Percentiles rank a stretch among this genome's conserved stretches.
Evolutionary conservation across 257 asterid species (phyloP).

Genomic region (Osmanthus fragrans): DNA sequence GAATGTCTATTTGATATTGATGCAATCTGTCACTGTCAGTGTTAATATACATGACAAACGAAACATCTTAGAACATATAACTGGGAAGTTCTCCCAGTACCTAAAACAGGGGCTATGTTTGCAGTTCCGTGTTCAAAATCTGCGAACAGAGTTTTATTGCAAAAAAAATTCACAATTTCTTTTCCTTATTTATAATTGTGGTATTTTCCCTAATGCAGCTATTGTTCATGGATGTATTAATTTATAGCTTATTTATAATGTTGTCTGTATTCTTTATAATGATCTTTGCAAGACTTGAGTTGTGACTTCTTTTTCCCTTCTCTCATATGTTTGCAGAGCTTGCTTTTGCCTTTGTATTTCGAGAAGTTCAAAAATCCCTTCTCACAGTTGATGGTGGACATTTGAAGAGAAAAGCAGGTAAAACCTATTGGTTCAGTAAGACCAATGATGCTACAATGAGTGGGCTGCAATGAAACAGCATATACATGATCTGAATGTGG

Average conservation of each 20-base stretch:
- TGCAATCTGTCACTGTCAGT: not conserved
- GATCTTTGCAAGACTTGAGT: not conserved
- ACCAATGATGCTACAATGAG: not conserved
- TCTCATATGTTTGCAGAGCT: conserved; percentile 47
- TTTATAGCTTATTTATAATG: not conserved
- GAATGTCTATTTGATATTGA: not conserved
- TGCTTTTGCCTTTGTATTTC: conserved; percentile 90
- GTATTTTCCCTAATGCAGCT: not conserved
- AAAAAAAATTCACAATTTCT: not conserved
- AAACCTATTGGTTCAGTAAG: conserved; percentile 2
- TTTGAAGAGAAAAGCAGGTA: conserved; percentile 93
- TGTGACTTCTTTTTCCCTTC: conserved; percentile 21
- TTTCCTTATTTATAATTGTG: not conserved
- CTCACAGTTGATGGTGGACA: conserved; percentile 39
- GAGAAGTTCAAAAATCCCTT: conserved; percentile 59
- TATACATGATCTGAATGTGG: not conserved
- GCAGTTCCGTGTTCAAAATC: not conserved
- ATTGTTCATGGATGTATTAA: not conserved
- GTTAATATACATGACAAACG: not conserved
- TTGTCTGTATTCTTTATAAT: not conserved
- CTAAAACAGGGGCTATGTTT: not conserved
- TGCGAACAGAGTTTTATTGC: not conserved
- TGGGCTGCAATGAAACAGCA: not conserved
- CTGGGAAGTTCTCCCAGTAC: not conserved
- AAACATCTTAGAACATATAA: not conserved